Base-by-base conservation (phyloP, 1,139 yeast species). In the Hemisphaericaspora xylofermentans region DNA sequence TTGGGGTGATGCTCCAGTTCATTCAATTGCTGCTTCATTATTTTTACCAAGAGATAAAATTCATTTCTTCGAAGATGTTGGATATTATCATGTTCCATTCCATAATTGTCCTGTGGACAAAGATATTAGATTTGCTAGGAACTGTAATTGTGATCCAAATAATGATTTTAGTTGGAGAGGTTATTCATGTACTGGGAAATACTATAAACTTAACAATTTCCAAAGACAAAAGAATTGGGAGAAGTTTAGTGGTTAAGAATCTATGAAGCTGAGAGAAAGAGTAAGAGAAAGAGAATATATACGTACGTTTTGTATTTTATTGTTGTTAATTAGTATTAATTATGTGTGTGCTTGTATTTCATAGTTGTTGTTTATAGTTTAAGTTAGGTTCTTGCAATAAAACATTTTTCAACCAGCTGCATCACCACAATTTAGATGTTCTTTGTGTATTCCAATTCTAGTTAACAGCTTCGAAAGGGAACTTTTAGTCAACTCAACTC, bases 1-100 rank as follows among this genome's bases (percentile, higher is more conserved):
- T 59, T 89, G 97, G 97, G 96, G 96, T 25, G 96, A 89, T 63
- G 96, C 96, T 0, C 96, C 96, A 5, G 80, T 88, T 18, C 96
- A 88, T 64, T 82, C 95, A 3, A 78, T 88, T 14, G 91, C 93
- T 1, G 94, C 88, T 1, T 72, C 95, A 0, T 68, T 85, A 43
- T 75, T 88, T 59, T 63, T 87, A 49, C 77, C 83, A 46, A 77
- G 74, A 52, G 74, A 74, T 44, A 76, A 84, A 55, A 68, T 88
- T 39, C 95, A 88, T 60, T 87, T 77, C 68, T 88, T 88, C 58
- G 85, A 78, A 42, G 88, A 87, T 53, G 78, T 88, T 26, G 96
- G 96, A 3, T 88, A 88, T 66, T 83, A 63, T 64, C 96, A 88
- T 61, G 81, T 78, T 1, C 81, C 78, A 12, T 78, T 76, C 56